Conservation (phyloP, 2,329 filamentous ascomycete genomes). For the Neocatenulostroma microsporum region DNA sequence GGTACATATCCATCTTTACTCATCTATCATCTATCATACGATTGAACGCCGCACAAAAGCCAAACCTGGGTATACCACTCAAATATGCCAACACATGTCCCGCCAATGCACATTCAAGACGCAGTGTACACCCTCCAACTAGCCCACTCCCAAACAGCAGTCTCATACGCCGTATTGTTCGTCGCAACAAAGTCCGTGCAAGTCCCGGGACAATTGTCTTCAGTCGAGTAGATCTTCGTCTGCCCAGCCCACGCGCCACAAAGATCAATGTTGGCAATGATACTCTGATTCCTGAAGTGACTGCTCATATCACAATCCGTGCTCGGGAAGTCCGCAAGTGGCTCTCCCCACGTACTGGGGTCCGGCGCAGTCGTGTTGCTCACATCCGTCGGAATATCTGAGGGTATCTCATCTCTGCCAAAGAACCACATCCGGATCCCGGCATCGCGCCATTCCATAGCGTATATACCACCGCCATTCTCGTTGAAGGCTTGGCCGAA, state of each 20-base stretch:
- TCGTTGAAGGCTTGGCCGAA: slow-evolving; percentile 25
- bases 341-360: slow-evolving; percentile 54
- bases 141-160: slow-evolving; percentile 32
- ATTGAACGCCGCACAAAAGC: no score
- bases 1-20: no score
- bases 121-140: slow-evolving; percentile 30
- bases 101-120: slow-evolving; percentile 4
- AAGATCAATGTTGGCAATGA: slow-evolving; percentile 33
- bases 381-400: slow-evolving; percentile 32
- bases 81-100: no score
- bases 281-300: slow-evolving; percentile 30
- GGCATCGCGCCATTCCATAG: slow-evolving; percentile 25
- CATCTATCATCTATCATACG: no score
- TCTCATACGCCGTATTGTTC: slow-evolving; percentile 26
- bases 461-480: slow-evolving; percentile 28
- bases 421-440: slow-evolving; percentile 30
- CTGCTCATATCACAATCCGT: slow-evolving; percentile 28
- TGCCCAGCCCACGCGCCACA: slow-evolving; percentile 32
- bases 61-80: no score
- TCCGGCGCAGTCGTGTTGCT: slow-evolving; percentile 42
- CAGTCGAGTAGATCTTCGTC: slow-evolving; percentile 20
- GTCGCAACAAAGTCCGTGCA: slow-evolving; percentile 27
- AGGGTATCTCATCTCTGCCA: slow-evolving; percentile 23
- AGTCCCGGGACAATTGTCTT: slow-evolving; percentile 23
- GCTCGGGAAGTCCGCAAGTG: slow-evolving; percentile 56